A percentile compares a stretch with the other conserved stretches of the same genome.
phyloP scores from a whole-genome alignment of 163 green algal genomes.

The Scenedesmus sp. region DNA sequence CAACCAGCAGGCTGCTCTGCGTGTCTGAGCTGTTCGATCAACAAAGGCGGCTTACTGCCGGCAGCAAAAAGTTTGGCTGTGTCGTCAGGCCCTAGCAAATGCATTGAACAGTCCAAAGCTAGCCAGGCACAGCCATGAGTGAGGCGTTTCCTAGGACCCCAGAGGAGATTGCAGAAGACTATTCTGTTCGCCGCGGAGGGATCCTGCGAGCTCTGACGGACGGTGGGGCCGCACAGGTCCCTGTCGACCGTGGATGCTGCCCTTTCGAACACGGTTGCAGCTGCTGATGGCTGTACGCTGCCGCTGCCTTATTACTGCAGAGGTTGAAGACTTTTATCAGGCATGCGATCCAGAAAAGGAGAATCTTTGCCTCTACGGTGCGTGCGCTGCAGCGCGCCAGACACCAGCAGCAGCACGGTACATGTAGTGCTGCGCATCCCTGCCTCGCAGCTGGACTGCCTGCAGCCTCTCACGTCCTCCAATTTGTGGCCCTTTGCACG shows the following conservation, averaged over 20 bases:
- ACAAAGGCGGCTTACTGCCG: neutral
- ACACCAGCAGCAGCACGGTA: neutral
- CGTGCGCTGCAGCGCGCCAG: neutral
- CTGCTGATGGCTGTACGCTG: neutral
- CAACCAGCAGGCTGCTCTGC: neutral
- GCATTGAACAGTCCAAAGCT: neutral
- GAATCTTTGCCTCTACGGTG: constrained; percentile 96
- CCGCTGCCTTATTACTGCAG: constrained; percentile 59
- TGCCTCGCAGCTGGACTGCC: neutral
- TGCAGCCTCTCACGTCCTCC: neutral
- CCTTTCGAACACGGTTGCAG: neutral
- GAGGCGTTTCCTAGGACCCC: constrained; percentile 22
- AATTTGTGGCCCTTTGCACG: neutral
- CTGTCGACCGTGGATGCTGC: neutral
- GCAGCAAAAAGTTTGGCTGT: neutral
- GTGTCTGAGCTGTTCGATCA: neutral
- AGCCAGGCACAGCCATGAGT: neutral
- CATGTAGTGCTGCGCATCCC: neutral
- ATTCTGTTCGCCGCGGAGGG: constrained; percentile 71
- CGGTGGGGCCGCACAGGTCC: neutral
- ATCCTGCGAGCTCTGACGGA: constrained; percentile 85
- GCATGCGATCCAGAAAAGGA: constrained; percentile 93
- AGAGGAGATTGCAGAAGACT: constrained; percentile 74
- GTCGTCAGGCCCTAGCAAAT: neutral
- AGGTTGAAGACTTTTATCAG: constrained; percentile 88